These are phyloP conservation scores for Thelephora ganbajun DNA, from an alignment of 768 basidiomycete genomes.

Conservation along the genomic window DNA sequence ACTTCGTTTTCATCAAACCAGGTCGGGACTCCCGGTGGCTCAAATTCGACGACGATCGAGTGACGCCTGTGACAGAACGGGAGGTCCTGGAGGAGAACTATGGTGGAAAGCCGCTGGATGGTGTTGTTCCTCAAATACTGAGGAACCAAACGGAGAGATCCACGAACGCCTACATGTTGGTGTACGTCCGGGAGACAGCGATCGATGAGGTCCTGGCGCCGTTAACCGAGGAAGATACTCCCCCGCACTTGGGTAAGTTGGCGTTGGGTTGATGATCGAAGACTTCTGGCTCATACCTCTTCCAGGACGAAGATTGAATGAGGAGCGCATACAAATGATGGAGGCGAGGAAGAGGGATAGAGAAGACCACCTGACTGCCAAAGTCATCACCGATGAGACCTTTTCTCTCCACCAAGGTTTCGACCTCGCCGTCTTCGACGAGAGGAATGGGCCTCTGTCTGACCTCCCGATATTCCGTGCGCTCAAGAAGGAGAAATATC, in stretches of 20 bases:
- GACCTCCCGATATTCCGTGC: slow-evolving; percentile 93
- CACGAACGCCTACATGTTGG: slow-evolving; percentile 99
- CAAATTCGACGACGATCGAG: slow-evolving; percentile 97
- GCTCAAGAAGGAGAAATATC: slow-evolving; percentile 86
- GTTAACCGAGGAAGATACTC: slow-evolving; percentile 88
- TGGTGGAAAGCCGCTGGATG: slow-evolving; percentile 82
- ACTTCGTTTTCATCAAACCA: slow-evolving; percentile 98
- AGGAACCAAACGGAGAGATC: slow-evolving; percentile 96
- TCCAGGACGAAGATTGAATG: slow-evolving; percentile 82
- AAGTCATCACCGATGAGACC: slow-evolving; percentile 95
- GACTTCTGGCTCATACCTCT: slow-evolving; percentile 6
- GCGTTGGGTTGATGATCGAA: background rate
- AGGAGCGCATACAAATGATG: slow-evolving; percentile 79
- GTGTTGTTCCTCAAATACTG: slow-evolving; percentile 58
- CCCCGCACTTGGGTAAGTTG: slow-evolving; percentile 78
- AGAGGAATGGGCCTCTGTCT: slow-evolving; percentile 92
- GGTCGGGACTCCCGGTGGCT: slow-evolving; percentile 92
- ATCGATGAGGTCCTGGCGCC: slow-evolving; percentile 78
- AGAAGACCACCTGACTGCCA: slow-evolving; percentile 96
- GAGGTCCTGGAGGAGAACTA: slow-evolving; percentile 99
- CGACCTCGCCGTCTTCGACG: slow-evolving; percentile 93
- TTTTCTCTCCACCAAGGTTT: slow-evolving; percentile 95
- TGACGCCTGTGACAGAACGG: slow-evolving; percentile 94
- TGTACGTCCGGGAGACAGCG: slow-evolving; percentile 82
- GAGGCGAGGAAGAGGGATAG: slow-evolving; percentile 93